These are phyloP conservation scores for Leptomonas pyrrhocoris DNA, from an alignment of 208 protist genomes.

Conservation along the genomic window DNA sequence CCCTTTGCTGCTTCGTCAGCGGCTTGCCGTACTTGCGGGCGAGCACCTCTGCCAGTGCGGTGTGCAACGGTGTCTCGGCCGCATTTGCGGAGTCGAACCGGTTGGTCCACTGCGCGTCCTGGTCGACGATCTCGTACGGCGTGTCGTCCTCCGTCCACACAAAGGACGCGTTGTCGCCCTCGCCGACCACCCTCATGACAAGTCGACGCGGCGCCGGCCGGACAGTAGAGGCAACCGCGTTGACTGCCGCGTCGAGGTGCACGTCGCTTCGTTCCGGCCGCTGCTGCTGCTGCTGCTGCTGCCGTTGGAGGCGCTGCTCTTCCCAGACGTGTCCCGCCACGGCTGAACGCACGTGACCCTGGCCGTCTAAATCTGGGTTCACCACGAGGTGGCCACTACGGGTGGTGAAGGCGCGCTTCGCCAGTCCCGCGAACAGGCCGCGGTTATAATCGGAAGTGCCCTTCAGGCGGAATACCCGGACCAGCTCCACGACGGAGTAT, in stretches of 20 bases:
- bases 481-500: constrained; percentile 37
- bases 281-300: background rate
- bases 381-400: constrained; percentile 53
- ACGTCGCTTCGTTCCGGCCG: background rate
- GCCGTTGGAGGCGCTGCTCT: background rate
- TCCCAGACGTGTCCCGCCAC: constrained; percentile 42
- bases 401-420: constrained; percentile 28
- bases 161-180: constrained; percentile 9
- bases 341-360: constrained; percentile 41
- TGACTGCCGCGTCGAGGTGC: background rate
- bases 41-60: constrained; percentile 27
- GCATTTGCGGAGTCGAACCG: background rate
- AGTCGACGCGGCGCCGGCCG: background rate
- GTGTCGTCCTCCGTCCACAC: constrained; percentile 15
- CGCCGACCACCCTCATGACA: constrained; percentile 12
- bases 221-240: background rate
- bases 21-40: constrained; percentile 45
- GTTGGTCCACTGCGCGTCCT: background rate
- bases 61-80: background rate
- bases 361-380: constrained; percentile 15
- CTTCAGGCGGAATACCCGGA: constrained; percentile 55
- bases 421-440: constrained; percentile 55
- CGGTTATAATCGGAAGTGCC: constrained; percentile 67
- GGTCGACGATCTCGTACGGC: background rate
- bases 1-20: constrained; percentile 34